Evolutionary conservation across 495 filamentous ascomycete genomes (phyloP).

Genomic region (Neurospora pannonica): DNA sequence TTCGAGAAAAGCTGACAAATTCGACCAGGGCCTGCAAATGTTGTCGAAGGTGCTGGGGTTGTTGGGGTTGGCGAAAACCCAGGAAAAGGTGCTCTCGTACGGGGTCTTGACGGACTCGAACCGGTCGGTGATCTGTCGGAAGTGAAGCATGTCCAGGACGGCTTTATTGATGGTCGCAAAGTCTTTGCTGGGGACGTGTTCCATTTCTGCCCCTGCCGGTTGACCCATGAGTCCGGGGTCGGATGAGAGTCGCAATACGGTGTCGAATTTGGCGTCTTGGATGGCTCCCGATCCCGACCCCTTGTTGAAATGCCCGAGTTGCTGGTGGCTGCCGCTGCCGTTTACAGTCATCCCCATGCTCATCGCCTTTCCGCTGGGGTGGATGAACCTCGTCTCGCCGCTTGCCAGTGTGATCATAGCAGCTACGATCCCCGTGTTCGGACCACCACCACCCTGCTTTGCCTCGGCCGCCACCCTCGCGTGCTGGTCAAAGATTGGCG

Average conservation of each 20-base stretch:
- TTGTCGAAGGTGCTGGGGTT: not conserved
- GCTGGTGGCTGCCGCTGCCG: not conserved
- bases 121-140: not conserved
- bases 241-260: not conserved
- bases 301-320: not conserved
- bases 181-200: not conserved
- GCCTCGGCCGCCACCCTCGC: not conserved
- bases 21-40: not conserved
- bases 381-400: not conserved
- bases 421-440: not conserved
- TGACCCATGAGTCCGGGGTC: not conserved
- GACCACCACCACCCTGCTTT: not conserved
- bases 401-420: not conserved
- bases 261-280: not conserved
- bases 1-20: not conserved
- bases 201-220: not conserved
- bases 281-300: not conserved
- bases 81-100: not conserved
- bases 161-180: not conserved
- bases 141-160: not conserved
- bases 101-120: not conserved
- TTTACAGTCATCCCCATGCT: not conserved
- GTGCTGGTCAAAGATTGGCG: not conserved
- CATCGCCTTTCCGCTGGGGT: not conserved
- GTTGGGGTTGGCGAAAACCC: not conserved